These are phyloP conservation scores for Oryza nivara DNA, from an alignment of 176 grass and related monocot species.

Conservation along the genomic window DNA sequence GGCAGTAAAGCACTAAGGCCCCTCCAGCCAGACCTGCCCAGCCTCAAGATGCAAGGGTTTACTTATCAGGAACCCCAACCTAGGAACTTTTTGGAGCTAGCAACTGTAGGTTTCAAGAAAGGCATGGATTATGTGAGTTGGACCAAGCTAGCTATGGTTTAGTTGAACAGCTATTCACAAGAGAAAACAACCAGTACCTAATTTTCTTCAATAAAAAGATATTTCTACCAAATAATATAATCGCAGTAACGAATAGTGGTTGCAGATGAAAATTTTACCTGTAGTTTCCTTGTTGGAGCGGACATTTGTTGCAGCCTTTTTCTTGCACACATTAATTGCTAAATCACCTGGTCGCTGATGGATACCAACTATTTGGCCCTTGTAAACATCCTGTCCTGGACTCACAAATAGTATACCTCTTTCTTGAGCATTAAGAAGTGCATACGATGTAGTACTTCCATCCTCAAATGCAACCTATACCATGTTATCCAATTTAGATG, in stretches of 20 bases:
- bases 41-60: background rate
- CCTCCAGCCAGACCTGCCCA: background rate
- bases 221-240: conserved; percentile 12
- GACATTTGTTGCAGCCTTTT: conserved; percentile 96
- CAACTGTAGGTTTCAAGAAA: background rate
- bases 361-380: conserved; percentile 96
- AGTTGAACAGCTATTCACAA: background rate
- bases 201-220: background rate
- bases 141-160: background rate
- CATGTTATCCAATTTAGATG: conserved; percentile 39
- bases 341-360: conserved; percentile 94
- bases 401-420: conserved; percentile 83
- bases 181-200: background rate
- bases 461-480: conserved; percentile 92
- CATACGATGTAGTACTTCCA: conserved; percentile 89
- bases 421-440: conserved; percentile 93
- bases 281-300: conserved; percentile 98
- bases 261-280: conserved; percentile 48
- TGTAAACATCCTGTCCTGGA: conserved; percentile 84
- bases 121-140: background rate
- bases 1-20: too few species aligned
- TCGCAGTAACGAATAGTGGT: background rate
- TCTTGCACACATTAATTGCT: conserved; percentile 97
- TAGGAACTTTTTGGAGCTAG: background rate
- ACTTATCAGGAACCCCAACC: background rate